Base-by-base conservation (phyloP, 2,329 filamentous ascomycete genomes). In the Sporothrix euskadiensis region DNA sequence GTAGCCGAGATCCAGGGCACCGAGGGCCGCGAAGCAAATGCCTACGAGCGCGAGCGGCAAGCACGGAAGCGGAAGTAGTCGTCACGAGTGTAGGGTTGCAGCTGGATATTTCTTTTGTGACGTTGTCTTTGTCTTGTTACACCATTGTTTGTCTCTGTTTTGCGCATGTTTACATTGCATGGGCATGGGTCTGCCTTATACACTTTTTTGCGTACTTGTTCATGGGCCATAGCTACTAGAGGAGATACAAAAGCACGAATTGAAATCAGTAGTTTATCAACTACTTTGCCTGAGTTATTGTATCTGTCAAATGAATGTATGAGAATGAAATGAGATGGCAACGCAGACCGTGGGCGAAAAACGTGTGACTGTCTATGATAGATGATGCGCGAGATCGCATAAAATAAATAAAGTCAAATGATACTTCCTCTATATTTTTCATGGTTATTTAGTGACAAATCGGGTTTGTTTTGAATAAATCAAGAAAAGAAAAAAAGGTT, bases 1-100 rank as follows among this genome's bases (percentile, higher is more conserved):
- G 90, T 98, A 78, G 93, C 94, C 10, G 94, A 98, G 87, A 98
- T 99, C 78, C 95, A 99, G 84, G 93, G 92, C 77, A 92, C 97
- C 84, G 96, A 98, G 82, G 95, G 95, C 1, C 85, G 87, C 74
- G 94, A 96, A 82, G 87, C 89, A 59, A 98, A 98, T 83, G 88
- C 88, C 68, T 98, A 98, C 87, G 94, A 97, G 83, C 88, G 91
- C 78, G 94, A 97, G 86, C 96, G 90, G 86, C 87, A 88, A 81
- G 86, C 86, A 80, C 88, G 94, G 82, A 94, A 93, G 82, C 85
- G 87, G 81, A 87, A 88, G 71, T 72, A 73, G 65, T 19, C 6
- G 57, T 22, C 22, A 32, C 19, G n/a, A 10, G 30, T 16, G n/a
- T 2, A 26, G 59, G 61, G 19, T 10, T 14, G 22, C 32, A 59